phyloP scores from a whole-genome alignment of 139 green algal species.

The Tetratostichococcus sp. region DNA sequence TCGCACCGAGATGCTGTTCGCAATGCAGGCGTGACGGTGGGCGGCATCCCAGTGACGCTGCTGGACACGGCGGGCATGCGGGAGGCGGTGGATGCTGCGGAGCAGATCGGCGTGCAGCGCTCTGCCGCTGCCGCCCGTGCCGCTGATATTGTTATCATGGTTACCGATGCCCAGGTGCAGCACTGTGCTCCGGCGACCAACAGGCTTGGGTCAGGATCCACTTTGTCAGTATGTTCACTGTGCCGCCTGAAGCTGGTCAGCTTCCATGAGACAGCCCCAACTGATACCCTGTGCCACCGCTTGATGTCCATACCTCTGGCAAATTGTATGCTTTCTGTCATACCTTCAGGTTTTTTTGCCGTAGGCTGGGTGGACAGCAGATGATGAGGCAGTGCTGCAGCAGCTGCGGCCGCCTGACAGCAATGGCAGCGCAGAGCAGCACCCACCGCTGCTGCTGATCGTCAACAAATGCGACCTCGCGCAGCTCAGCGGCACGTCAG shows the following conservation, averaged over 20 bases:
- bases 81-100: constrained; percentile 68
- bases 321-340: background rate
- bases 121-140: constrained; percentile 42
- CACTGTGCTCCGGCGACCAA: too few relatives aligned
- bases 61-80: constrained; percentile 95
- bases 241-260: too few relatives aligned
- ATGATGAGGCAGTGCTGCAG: constrained; percentile 58
- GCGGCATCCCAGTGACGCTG: constrained; percentile 82
- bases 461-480: constrained; percentile 87
- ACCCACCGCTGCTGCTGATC: constrained; percentile 65
- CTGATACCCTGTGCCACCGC: too few relatives aligned
- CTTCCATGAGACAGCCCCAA: too few relatives aligned
- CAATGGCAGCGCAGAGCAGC: too few relatives aligned
- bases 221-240: too few relatives aligned
- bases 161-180: constrained; percentile 63
- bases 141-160: constrained; percentile 85
- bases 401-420: background rate
- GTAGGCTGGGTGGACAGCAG: constrained; percentile 63
- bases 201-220: too few relatives aligned
- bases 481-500: background rate
- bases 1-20: too few relatives aligned
- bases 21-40: constrained; percentile 44
- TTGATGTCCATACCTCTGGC: too few relatives aligned
- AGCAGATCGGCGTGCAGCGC: constrained; percentile 78
- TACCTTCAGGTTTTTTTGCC: background rate